These are phyloP conservation scores for Passiflora organensis DNA, from an alignment of 345 rosid genomes.

Conservation along the genomic window DNA sequence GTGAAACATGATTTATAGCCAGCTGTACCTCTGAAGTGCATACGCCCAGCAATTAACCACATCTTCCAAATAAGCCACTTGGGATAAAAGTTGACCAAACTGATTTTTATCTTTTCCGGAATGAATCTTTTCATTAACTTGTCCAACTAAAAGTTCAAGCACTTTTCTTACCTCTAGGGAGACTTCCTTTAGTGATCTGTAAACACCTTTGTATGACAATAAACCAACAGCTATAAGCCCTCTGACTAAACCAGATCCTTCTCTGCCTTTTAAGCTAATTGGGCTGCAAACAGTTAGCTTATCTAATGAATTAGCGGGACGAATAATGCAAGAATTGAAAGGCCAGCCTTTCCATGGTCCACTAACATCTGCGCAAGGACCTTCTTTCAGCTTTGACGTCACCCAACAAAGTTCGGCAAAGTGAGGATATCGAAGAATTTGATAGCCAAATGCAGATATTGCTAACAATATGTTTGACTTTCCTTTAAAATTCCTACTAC, in stretches of 20 bases:
- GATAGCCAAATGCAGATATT: slow-evolving; percentile 76
- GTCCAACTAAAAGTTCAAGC: slow-evolving; percentile 76
- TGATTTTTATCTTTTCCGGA: slow-evolving; percentile 78
- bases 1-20: slow-evolving; percentile 7
- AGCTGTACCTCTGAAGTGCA: slow-evolving; percentile 68
- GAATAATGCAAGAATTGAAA: slow-evolving; percentile 82
- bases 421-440: slow-evolving; percentile 81
- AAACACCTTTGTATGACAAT: slow-evolving; percentile 68
- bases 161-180: slow-evolving; percentile 75
- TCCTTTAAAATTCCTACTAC: slow-evolving; percentile 50
- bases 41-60: slow-evolving; percentile 83
- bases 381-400: slow-evolving; percentile 87
- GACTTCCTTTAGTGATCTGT: slow-evolving; percentile 69
- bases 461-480: slow-evolving; percentile 70
- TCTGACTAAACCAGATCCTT: slow-evolving; percentile 57
- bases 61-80: slow-evolving; percentile 92
- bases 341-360: slow-evolving; percentile 98
- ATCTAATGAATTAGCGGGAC: slow-evolving; percentile 49
- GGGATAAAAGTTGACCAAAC: slow-evolving; percentile 70
- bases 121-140: slow-evolving; percentile 64
- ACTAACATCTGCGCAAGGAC: slow-evolving; percentile 69
- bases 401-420: slow-evolving; percentile 99
- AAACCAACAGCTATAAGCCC: slow-evolving; percentile 89
- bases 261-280: slow-evolving; percentile 54
- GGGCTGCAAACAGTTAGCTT: slow-evolving; percentile 36